These are phyloP conservation scores for Chrysophaeum taylorii DNA, from an alignment of 352 stramenopile species.

Conservation along the genomic window DNA sequence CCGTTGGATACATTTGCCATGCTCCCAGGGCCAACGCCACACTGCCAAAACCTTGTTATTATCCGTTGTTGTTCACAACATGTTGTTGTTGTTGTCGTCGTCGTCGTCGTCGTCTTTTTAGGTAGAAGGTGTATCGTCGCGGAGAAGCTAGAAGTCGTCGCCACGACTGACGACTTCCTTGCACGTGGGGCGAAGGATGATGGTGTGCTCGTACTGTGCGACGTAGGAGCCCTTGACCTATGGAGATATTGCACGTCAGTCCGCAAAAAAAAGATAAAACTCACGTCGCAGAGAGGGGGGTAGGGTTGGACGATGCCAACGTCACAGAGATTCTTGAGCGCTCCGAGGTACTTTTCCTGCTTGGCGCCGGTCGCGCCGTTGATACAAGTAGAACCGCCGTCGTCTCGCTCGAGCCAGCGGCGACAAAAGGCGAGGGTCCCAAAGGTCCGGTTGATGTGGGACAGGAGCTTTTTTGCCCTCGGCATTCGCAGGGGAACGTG, in stretches of 20 bases:
- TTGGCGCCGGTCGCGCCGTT: slow-evolving; percentile 66
- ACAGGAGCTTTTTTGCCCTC: slow-evolving; percentile 85
- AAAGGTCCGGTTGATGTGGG: slow-evolving; percentile 97
- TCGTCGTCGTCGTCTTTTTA: too few species aligned
- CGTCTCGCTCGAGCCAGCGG: slow-evolving; percentile 88
- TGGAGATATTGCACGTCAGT: too few species aligned
- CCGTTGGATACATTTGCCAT: too few species aligned
- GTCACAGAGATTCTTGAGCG: slow-evolving; percentile 93
- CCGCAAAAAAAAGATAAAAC: too few species aligned
- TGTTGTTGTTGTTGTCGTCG: neutral
- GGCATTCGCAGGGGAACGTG: slow-evolving; percentile 80
- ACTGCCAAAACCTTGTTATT: too few species aligned
- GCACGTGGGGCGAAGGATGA: slow-evolving; percentile 88
- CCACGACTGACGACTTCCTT: slow-evolving; percentile 94
- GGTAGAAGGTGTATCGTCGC: too few species aligned
- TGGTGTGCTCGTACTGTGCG: slow-evolving; percentile 97
- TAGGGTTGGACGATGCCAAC: slow-evolving; percentile 87
- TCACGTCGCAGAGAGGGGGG: slow-evolving; percentile 89
- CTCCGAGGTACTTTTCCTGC: slow-evolving; percentile 94
- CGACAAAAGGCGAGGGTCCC: slow-evolving; percentile 95
- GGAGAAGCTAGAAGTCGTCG: slow-evolving; percentile 98
- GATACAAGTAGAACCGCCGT: slow-evolving; percentile 73
- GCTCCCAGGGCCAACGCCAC: too few species aligned
- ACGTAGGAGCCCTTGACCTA: slow-evolving; percentile 88
- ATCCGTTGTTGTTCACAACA: neutral